These are phyloP conservation scores for Asterophora lycoperdoides DNA, from an alignment of 768 basidiomycete species.

Conservation along the genomic window DNA sequence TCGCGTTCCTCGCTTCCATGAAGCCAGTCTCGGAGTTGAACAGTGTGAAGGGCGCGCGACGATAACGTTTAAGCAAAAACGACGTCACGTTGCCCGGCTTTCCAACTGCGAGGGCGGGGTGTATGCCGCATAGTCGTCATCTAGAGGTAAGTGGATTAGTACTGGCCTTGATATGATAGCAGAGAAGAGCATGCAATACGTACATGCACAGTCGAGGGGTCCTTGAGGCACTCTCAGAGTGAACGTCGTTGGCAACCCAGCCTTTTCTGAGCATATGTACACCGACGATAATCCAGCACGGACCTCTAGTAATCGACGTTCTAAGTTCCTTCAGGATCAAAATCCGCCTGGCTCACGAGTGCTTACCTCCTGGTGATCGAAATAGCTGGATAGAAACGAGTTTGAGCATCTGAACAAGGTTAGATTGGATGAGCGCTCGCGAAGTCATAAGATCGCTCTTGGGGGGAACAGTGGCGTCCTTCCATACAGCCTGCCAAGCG, in stretches of 20 bases:
- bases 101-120: slow-evolving; percentile 50
- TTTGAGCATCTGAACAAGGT: background rate
- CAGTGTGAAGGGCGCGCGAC: slow-evolving; percentile 53
- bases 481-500: slow-evolving; percentile 72
- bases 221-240: slow-evolving; percentile 75
- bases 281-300: slow-evolving; percentile 71
- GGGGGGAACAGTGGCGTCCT: slow-evolving; percentile 66
- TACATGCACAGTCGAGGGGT: slow-evolving; percentile 77
- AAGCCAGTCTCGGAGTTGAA: slow-evolving; percentile 72
- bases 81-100: slow-evolving; percentile 42
- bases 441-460: slow-evolving; percentile 45
- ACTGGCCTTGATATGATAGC: too few relatives aligned
- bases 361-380: slow-evolving; percentile 66
- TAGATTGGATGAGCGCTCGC: slow-evolving; percentile 29
- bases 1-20: slow-evolving; percentile 73
- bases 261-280: slow-evolving; percentile 60
- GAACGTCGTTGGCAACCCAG: slow-evolving; percentile 76
- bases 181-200: slow-evolving; percentile 15
- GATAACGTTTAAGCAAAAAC: slow-evolving; percentile 54
- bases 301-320: slow-evolving; percentile 75
- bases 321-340: slow-evolving; percentile 26
- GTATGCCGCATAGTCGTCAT: slow-evolving; percentile 74
- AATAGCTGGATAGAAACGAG: slow-evolving; percentile 40
- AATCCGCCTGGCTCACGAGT: background rate
- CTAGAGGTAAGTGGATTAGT: too few relatives aligned